phyloP scores from a whole-genome alignment of 129 eudicot species.

The Scalesia atractyloides region DNA sequence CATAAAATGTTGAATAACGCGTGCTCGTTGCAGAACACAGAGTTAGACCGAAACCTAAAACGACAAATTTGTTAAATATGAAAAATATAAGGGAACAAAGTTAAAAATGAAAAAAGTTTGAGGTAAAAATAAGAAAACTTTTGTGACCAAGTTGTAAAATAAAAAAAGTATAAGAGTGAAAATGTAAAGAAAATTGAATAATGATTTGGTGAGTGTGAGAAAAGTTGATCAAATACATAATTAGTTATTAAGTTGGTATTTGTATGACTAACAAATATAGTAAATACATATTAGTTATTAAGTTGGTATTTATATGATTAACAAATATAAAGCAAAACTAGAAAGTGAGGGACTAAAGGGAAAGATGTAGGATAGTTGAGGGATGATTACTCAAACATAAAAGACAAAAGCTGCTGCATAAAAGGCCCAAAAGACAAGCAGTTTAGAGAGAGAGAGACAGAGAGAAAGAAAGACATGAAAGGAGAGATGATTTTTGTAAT shows the following conservation, averaged over 20 bases:
- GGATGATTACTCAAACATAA: conserved; percentile 7
- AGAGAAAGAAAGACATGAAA: conserved; percentile 21
- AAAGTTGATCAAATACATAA: background rate
- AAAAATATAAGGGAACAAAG: no score
- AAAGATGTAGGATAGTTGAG: conserved; percentile 7
- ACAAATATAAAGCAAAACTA: background rate
- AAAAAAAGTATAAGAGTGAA: no score
- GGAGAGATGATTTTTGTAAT: conserved; percentile 28
- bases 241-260: background rate
- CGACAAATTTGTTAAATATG: no score
- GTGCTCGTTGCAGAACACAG: no score
- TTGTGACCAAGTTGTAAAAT: no score
- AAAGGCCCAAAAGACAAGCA: conserved; percentile 38
- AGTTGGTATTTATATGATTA: background rate
- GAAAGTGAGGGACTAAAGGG: conserved; percentile 10
- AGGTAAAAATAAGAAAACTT: no score
- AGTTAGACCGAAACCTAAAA: no score
- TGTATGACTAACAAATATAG: background rate
- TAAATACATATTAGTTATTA: background rate
- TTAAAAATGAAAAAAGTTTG: no score
- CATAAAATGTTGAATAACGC: no score
- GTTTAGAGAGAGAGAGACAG: conserved; percentile 10
- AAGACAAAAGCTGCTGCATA: conserved; percentile 41
- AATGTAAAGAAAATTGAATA: no score
- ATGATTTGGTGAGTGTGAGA: no score